A percentile compares a stretch with the other conserved stretches of the same genome.
Evolutionary conservation across 805 yeast species (phyloP).

Genomic region (Lipomyces chichibuensis): DNA sequence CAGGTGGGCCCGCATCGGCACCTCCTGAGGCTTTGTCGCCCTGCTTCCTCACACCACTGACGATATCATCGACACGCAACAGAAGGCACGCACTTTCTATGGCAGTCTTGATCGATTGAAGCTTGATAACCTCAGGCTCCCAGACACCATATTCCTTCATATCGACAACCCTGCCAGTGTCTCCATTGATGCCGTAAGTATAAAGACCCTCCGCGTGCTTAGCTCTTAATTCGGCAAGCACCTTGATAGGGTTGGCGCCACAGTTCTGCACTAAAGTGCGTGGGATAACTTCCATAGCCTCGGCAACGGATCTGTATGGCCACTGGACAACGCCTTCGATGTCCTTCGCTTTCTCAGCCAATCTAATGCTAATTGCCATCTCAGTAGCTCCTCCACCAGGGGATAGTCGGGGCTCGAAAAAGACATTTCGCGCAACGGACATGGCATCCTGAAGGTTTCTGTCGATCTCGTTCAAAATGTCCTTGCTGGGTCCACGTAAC

Average conservation of each 20-base stretch:
- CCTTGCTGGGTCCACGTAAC: conserved; percentile 96
- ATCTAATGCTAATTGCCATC: conserved; percentile 91
- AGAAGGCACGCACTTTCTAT: conserved; percentile 94
- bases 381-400: conserved; percentile 99
- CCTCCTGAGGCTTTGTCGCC: conserved; percentile 20
- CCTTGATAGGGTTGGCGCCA: conserved; percentile 93
- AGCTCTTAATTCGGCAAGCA: conserved; percentile 88
- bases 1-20: neutral
- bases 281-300: conserved; percentile 98
- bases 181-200: conserved; percentile 94
- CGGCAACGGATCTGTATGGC: conserved; percentile 99
- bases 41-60: conserved; percentile 81
- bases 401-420: conserved; percentile 89
- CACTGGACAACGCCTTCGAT: conserved; percentile 96
- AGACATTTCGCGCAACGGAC: conserved; percentile 95
- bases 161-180: conserved; percentile 88
- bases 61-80: conserved; percentile 96
- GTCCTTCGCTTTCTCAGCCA: conserved; percentile 87
- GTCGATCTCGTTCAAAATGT: conserved; percentile 92
- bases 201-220: conserved; percentile 86
- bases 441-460: conserved; percentile 97
- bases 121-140: conserved; percentile 99
- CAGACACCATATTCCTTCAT: conserved; percentile 96
- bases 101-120: conserved; percentile 96
- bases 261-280: conserved; percentile 96